Base-by-base conservation (phyloP, 805 yeast genomes). In the Saturnispora sekii region DNA sequence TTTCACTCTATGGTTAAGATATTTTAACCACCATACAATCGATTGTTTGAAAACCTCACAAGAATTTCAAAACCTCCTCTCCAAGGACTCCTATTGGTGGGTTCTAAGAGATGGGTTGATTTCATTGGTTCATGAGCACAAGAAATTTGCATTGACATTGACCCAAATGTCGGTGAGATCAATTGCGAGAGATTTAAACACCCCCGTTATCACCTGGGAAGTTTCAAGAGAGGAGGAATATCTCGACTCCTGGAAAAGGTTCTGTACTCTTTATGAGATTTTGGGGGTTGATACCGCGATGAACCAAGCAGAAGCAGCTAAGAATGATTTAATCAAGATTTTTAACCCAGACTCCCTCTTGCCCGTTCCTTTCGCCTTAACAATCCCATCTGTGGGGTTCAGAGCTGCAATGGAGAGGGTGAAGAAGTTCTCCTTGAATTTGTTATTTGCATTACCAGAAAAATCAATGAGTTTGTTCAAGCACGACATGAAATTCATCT, bases 241-340 rank as follows among this genome's bases (percentile, higher is more conserved):
- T 35, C 54, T 74, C 15, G 65, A 62, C 5, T 72, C 77, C 17
- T 88, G 96, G 96, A 70, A 75, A 36, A 71, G 84, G 47, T 88
- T 70, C 54, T 68, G 77, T 26, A 84, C 95, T 0, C 62, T 88
- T 11, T 82, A 76, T 54, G 96, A 88, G 56, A 83, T 88, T 39
- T 64, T 85, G 26, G 93, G 87, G 1, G 72, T 88, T 34, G 96
- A 88, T 58, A 78, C 96, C 0, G 84, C 96, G 0, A 63, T 85
- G 53, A 88, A 89, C 53, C 96, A 89, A 61, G 78, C 89, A 0
- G 79, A 80, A 52, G 95, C 86, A 10, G 90, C 93, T 0, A 62
- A 73, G 1, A 63, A 64, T 7, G 95, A 85, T 53, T 74, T 88
- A 37, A 58, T 76, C 1, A 64, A 63, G 1, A 59, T 84, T 11